Percentiles rank a stretch among this genome's conserved stretches.
These are phyloP conservation scores for Chaetomiaceae sp. DNA, from an alignment of 2,329 filamentous ascomycete species.

Conservation along the genomic window DNA sequence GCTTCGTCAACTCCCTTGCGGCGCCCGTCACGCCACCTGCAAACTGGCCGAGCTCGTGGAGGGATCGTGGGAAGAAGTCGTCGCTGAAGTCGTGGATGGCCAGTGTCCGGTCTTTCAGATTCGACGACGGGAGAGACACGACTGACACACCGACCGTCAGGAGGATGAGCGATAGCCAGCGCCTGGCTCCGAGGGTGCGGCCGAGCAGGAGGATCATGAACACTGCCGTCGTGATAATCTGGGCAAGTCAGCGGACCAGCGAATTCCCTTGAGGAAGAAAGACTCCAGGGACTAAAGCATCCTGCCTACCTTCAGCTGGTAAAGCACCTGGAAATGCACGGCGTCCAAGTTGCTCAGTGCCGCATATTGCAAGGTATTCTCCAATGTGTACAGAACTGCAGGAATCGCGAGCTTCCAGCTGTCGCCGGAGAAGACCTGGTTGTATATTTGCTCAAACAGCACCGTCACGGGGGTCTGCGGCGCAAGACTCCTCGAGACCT, in stretches of 20 bases:
- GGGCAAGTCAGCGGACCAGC: conserved; percentile 10
- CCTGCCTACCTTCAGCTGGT: conserved; percentile 69
- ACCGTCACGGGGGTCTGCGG: conserved; percentile 75
- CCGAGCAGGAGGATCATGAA: conserved; percentile 78
- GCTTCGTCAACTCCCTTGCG: conserved; percentile 46
- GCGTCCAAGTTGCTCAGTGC: conserved; percentile 88
- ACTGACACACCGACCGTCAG: conserved; percentile 79
- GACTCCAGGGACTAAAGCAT: no score
- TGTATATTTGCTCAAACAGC: conserved; percentile 73
- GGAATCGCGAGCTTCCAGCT: conserved; percentile 94
- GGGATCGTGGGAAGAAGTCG: conserved; percentile 70
- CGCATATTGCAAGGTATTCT: conserved; percentile 91
- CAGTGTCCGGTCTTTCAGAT: conserved; percentile 51
- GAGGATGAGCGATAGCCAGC: conserved; percentile 76
- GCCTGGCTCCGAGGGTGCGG: conserved; percentile 62
- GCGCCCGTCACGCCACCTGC: conserved; percentile 48
- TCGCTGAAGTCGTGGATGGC: conserved; percentile 59
- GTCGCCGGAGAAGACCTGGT: conserved; percentile 79
- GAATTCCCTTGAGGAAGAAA: neutral
- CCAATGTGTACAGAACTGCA: conserved; percentile 80
- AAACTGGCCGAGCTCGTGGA: conserved; percentile 69
- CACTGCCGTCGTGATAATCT: conserved; percentile 81
- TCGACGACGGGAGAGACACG: conserved; percentile 69
- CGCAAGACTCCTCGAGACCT: conserved; percentile 72
- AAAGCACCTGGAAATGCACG: conserved; percentile 88